Conservation (phyloP, 106 monocot species). For the Dendrobium nobile region DNA sequence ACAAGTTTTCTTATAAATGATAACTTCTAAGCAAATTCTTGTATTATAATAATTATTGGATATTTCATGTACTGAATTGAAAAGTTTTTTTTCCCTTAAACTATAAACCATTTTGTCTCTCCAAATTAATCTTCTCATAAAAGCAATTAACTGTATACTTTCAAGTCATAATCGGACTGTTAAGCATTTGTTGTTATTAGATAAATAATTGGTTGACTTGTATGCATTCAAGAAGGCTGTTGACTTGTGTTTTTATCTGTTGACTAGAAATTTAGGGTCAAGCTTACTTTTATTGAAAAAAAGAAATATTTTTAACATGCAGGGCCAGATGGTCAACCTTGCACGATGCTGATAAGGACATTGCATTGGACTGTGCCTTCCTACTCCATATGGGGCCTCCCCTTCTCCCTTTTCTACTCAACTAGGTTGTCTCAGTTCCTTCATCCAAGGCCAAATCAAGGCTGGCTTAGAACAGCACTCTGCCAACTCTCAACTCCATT, state of each 20-base stretch:
- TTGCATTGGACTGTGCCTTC: constrained; percentile 70
- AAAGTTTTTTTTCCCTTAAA: too few species aligned
- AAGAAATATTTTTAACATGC: neutral
- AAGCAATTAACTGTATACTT: too few species aligned
- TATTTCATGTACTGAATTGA: too few species aligned
- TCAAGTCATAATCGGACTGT: too few species aligned
- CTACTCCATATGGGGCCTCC: constrained; percentile 67
- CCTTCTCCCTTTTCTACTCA: constrained; percentile 50
- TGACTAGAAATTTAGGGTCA: neutral
- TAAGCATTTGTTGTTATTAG: too few species aligned
- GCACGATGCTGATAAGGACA: constrained; percentile 66
- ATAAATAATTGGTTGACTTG: too few species aligned
- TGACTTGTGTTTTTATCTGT: neutral
- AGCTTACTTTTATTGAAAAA: neutral
- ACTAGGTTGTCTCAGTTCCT: constrained; percentile 59
- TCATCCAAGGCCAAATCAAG: constrained; percentile 48
- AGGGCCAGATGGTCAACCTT: constrained; percentile 56
- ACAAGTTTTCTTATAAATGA: too few species aligned
- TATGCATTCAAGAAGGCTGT: too few species aligned
- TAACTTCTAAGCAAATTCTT: too few species aligned
- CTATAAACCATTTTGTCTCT: too few species aligned
- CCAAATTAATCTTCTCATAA: too few species aligned
- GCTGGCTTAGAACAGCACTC: constrained; percentile 35
- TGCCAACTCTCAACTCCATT: constrained; percentile 40
- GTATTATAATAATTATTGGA: too few species aligned